Evolutionary conservation across 2,329 filamentous ascomycete species (phyloP).

Genomic region (Exserohilum turcica): DNA sequence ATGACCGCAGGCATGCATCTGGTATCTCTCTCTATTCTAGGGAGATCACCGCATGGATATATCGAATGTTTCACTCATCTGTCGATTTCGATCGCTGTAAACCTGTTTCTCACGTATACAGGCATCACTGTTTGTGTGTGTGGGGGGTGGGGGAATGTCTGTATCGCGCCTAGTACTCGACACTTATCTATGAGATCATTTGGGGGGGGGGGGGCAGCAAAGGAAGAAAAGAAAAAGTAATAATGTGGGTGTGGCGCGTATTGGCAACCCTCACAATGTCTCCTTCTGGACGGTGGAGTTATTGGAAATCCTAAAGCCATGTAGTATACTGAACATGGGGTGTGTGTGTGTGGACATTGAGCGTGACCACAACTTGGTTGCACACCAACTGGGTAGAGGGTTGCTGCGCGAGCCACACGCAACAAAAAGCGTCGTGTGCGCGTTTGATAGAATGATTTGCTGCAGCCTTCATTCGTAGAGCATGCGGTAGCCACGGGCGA

Average conservation of each 20-base stretch:
- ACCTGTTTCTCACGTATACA: background rate
- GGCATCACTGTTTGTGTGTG: background rate
- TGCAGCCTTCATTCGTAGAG: too few species aligned
- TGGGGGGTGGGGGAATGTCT: background rate
- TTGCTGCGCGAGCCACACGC: background rate
- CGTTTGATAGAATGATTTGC: background rate
- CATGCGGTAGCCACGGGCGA: background rate
- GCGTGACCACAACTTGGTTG: background rate
- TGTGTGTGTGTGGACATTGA: background rate
- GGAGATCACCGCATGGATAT: background rate
- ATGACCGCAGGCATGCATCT: background rate
- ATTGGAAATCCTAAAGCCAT: background rate
- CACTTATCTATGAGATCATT: background rate
- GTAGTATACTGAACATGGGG: background rate
- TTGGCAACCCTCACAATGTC: background rate
- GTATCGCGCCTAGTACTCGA: background rate
- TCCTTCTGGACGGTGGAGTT: background rate
- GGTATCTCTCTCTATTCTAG: background rate
- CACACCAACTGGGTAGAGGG: constrained; percentile 1
- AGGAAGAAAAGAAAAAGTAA: background rate
- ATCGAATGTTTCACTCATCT: background rate
- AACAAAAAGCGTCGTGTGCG: background rate
- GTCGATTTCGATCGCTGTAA: constrained; percentile 1
- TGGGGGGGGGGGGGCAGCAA: too few species aligned
- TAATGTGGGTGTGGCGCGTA: background rate